A percentile compares a stretch with the other conserved stretches of the same genome.
Evolutionary conservation across 2,329 filamentous ascomycete species (phyloP).

Genomic region (Bipolaris sorokiniana): DNA sequence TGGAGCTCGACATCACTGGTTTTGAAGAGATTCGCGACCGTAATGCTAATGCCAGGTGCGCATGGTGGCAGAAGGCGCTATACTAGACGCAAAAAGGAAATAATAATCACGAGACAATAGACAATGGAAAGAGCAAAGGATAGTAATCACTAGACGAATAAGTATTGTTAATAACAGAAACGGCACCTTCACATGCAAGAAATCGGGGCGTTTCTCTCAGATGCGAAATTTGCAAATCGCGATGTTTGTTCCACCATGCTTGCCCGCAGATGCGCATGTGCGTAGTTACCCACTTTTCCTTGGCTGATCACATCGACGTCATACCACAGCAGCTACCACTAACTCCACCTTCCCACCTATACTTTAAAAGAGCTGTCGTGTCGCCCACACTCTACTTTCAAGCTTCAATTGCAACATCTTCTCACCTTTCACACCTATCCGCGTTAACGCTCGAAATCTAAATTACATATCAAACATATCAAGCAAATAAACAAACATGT

Average conservation of each 20-base stretch:
- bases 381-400: conserved; percentile 11
- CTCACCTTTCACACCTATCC: conserved; percentile 3
- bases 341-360: conserved; percentile 15
- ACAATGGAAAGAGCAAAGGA: background rate
- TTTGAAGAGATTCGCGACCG: conserved; percentile 54
- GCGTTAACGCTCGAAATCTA: conserved; percentile 7
- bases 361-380: conserved; percentile 26
- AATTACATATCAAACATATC: background rate
- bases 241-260: conserved; percentile 3
- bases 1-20: conserved; percentile 53
- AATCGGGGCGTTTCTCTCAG: background rate
- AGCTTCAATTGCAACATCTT: conserved; percentile 7
- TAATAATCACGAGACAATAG: background rate
- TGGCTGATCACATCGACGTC: conserved; percentile 32
- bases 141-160: conserved; percentile 6
- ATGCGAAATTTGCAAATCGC: conserved; percentile 7
- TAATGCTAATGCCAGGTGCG: conserved; percentile 57
- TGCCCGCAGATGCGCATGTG: too few species aligned
- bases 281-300: conserved; percentile 13
- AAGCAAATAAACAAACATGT: conserved; percentile 48
- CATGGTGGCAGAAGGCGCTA: conserved; percentile 61
- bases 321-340: conserved; percentile 17
- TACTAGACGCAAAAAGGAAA: conserved; percentile 35
- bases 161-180: background rate
- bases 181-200: background rate